These are phyloP conservation scores for Xylaria sp. DNA, from an alignment of 495 filamentous ascomycete genomes.

Conservation along the genomic window DNA sequence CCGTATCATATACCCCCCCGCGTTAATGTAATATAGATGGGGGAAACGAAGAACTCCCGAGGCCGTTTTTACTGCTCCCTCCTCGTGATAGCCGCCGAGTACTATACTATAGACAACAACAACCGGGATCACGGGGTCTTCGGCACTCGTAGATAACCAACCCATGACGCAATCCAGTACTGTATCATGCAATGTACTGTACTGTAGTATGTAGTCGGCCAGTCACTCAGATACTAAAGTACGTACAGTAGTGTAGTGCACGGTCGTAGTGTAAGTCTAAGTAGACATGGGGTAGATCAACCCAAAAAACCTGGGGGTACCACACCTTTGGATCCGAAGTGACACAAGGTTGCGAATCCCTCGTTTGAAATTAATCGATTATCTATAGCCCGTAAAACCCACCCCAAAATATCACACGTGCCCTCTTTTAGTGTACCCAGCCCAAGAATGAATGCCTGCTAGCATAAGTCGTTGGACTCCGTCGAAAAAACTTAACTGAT, in stretches of 20 bases:
- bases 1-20: not conserved
- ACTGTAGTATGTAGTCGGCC: not conserved
- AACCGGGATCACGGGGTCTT: not conserved
- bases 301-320: constrained; percentile 19
- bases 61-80: not conserved
- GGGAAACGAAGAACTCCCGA: not conserved
- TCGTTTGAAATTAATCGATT: constrained; percentile 14
- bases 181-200: too few species aligned
- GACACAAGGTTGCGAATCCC: constrained; percentile 23
- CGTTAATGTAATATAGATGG: not conserved
- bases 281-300: constrained; percentile 6
- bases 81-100: not conserved
- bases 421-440: not conserved
- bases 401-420: constrained; percentile 3
- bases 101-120: too few species aligned
- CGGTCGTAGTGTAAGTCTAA: not conserved
- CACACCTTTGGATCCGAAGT: constrained; percentile 21
- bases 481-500: too few species aligned
- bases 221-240: not conserved
- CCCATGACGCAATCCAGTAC: not conserved
- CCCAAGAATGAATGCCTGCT: not conserved
- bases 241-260: constrained; percentile 1
- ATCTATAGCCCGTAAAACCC: not conserved
- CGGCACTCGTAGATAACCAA: too few species aligned
- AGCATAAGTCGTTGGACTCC: not conserved